These are phyloP conservation scores for Rutstroemia sp. DNA, from an alignment of 2,329 filamentous ascomycete genomes.

Conservation along the genomic window DNA sequence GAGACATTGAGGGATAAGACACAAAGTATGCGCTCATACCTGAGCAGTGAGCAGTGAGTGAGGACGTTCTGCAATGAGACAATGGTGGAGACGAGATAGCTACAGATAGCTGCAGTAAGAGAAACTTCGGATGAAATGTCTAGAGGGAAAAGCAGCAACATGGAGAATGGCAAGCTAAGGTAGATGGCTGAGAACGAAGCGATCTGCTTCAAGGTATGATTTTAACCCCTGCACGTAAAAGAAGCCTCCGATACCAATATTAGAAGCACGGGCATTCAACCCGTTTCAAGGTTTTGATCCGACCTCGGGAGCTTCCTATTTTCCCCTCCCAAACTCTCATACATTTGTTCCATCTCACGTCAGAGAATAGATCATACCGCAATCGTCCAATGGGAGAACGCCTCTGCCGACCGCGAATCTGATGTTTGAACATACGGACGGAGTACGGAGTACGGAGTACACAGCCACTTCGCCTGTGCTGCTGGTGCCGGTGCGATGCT, in stretches of 20 bases:
- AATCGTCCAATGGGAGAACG: not conserved
- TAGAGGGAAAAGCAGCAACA: not conserved
- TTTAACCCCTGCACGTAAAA: not conserved
- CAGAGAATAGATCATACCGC: not conserved
- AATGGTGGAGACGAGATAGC: not conserved
- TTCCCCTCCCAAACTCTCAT: not conserved
- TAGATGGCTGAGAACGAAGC: not conserved
- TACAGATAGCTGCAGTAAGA: not conserved
- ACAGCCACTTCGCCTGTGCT: no score
- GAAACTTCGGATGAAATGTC: conserved; percentile 7
- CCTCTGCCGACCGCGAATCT: not conserved
- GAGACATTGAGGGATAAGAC: not conserved
- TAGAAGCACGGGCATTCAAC: conserved; percentile 4
- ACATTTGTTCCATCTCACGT: conserved; percentile 9
- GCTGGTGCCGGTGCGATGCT: no score
- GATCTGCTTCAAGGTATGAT: conserved; percentile 8
- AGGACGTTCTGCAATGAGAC: not conserved
- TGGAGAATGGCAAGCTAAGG: not conserved
- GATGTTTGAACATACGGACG: not conserved
- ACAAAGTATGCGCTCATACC: not conserved
- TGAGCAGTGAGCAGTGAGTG: not conserved
- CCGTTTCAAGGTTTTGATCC: not conserved
- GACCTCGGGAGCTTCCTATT: not conserved
- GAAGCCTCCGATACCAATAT: not conserved
- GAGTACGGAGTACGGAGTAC: no score